Evolutionary conservation across 2,329 filamentous ascomycete species (phyloP).

Genomic region (Claviceps sorghi): DNA sequence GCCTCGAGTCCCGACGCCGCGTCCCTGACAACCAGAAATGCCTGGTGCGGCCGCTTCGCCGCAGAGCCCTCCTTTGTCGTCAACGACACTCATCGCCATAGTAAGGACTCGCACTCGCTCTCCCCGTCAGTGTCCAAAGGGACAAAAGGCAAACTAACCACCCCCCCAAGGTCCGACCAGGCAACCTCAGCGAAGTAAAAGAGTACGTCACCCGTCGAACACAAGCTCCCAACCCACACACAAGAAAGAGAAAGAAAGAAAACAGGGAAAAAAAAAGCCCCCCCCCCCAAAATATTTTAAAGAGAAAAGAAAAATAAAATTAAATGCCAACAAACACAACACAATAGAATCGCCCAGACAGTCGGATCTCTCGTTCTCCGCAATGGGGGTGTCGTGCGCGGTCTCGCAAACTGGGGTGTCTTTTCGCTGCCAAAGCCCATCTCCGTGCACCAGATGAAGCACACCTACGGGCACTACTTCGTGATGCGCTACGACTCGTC

Average conservation of each 20-base stretch:
- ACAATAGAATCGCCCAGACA: conserved; percentile 68
- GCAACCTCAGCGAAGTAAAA: conserved; percentile 82
- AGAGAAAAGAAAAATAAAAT: background rate
- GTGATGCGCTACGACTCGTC: conserved; percentile 90
- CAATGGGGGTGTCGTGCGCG: conserved; percentile 77
- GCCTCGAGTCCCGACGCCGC: conserved; percentile 63
- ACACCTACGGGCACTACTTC: conserved; percentile 88
- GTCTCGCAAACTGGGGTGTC: conserved; percentile 87
- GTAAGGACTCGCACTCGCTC: conserved; percentile 38
- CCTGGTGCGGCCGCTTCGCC: conserved; percentile 79
- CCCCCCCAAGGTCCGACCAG: conserved; percentile 73
- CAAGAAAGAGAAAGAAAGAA: background rate
- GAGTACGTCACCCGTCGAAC: conserved; percentile 47
- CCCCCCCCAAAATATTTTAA: too few species aligned
- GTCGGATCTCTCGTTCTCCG: conserved; percentile 71
- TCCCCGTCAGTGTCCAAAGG: background rate
- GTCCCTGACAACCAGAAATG: conserved; percentile 75
- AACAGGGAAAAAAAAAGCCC: background rate
- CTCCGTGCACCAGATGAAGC: conserved; percentile 66
- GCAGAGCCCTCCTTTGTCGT: conserved; percentile 68
- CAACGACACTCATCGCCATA: conserved; percentile 68
- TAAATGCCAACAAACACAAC: background rate
- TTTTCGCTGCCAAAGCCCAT: conserved; percentile 72
- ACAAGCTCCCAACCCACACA: conserved; percentile 1
- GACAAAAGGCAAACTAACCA: conserved; percentile 5